Evolutionary conservation across 177 flowering plant genomes (phyloP), one percentile per base, ranked within the genome.

Genomic region (Tripterygium wilfordii): DNA sequence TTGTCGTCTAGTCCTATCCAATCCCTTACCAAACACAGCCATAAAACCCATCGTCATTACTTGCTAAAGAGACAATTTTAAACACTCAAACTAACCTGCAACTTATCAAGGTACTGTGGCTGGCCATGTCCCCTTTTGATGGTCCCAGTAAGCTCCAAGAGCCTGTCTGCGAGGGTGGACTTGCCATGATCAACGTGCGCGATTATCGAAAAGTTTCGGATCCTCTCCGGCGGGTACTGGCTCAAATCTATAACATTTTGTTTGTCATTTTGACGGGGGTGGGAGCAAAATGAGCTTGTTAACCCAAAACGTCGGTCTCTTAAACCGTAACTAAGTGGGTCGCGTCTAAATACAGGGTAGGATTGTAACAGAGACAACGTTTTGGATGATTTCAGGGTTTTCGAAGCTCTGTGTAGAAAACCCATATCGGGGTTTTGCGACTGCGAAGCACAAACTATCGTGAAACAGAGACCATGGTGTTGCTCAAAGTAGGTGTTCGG

Each of bases 131-230:
- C 98, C 32, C 57, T 78, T 61, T 67, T 82, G 58, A 92, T 88
- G 24, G 98, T 92, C 14, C 88, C 95, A 15, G 98, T 92, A 51
- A 88, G 85, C 80, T 92, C 98, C 75, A 92, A 57, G 43, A 92
- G 83, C 53, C 96, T 62, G 54, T 92, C 98, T 35, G 98, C 96
- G 5, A 88, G 76, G 2, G 98, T 92, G 0, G 96, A 88, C 61
- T 92, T 92, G 0, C 98, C 98, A 42, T 92, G 98, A 64, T 92
- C 98, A 30, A 92, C 81, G 53, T 92, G 96, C 0, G 98, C 98
- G 38, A 92, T 92, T 16, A 92, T 92, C 3, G 98, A 88, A 51
- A 92, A 92, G 59, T 92, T 92, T 3, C 98, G 72, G 33, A 92
- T 84, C 58, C 72, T 70, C 22, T 88, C 96, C 5, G 85, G 32